These are phyloP conservation scores for Backusella morwellensis DNA, from an alignment of 192 early-diverging fungal species.

Conservation along the genomic window DNA sequence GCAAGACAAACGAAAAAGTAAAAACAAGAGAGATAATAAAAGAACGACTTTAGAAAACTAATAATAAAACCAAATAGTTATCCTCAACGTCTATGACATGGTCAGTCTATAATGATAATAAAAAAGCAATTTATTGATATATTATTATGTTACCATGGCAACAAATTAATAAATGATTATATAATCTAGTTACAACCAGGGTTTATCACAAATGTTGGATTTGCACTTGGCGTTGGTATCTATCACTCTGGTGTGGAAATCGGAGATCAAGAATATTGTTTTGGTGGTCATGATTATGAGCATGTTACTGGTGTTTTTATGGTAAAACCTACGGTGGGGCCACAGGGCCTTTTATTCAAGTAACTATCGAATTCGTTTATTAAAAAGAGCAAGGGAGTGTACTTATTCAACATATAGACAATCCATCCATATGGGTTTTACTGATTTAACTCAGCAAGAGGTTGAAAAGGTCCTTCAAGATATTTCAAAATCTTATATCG, in stretches of 20 bases:
- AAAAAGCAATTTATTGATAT: not conserved
- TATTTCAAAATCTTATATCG: conserved; percentile 16
- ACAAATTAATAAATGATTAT: not conserved
- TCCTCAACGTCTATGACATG: conserved; percentile 33
- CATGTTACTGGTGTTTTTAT: conserved; percentile 36
- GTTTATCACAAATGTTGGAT: conserved; percentile 25
- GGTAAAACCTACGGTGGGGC: conserved; percentile 29
- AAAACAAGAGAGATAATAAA: not conserved
- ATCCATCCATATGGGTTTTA: conserved; percentile 32
- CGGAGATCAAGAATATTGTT: conserved; percentile 31
- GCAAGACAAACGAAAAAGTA: conserved; percentile 9
- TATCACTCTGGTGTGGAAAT: conserved; percentile 37
- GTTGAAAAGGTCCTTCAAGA: conserved; percentile 1
- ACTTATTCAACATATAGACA: conserved; percentile 5
- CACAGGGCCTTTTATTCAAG: conserved; percentile 26
- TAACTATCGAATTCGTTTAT: not conserved
- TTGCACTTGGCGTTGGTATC: conserved; percentile 27
- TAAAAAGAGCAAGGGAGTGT: not conserved
- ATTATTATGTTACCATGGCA: not conserved
- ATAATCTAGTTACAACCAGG: conserved; percentile 21
- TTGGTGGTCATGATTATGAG: conserved; percentile 34
- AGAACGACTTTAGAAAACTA: not conserved
- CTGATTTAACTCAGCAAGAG: conserved; percentile 12
- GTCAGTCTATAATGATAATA: conserved; percentile 5
- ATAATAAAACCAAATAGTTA: not conserved